Base-by-base conservation (phyloP, 345 rosid species). In the Raphanus raphanistrum region DNA sequence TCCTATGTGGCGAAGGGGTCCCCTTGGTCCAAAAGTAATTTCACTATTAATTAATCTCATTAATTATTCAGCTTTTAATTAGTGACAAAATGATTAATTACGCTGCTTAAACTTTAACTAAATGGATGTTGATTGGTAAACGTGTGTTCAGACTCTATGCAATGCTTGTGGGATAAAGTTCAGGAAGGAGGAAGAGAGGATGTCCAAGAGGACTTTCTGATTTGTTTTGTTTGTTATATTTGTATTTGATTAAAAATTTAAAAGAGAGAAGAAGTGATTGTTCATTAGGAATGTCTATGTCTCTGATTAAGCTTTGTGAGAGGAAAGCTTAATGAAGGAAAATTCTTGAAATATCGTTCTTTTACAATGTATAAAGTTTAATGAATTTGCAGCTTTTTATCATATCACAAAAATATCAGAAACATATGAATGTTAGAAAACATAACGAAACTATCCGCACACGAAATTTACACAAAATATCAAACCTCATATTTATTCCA, bases 1-100 rank as follows among this genome's bases (percentile, higher is more conserved):
- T 70, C 83, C 83, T 70, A 70, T 80, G 83, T 80, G 83, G 83
- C 83, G 83, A 4, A 80, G 58, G 16, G 83, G 79, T 70, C 83
- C 83, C 32, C 83, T 80, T 70, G 83, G 83, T 74, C 76, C 76
- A 1, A 75, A 80, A 73, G 83, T 80, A 21, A 58, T 45, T 75
- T 12, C 21, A 21, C 21, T 1, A n/a, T 62, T 69, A 15, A 16
- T 6, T 52, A 21, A 4, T 63, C 4, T 45, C 6, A 45, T 4
- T 35, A 62, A 79, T 61, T 59, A 72, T 33, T 58, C 9, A n/a
- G 5, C 59, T 60, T 48, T 13, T 1, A n/a, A 48, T 48, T 48
- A 48, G 55, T 50, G 38, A 17, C 16, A 15, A 52, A 48, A 28
- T 48, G n/a, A 43, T 58, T 71, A 65, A 77, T 43, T 55, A 54